These are phyloP conservation scores for Nemania abortiva DNA, from an alignment of 2,329 filamentous ascomycete species.

Conservation along the genomic window DNA sequence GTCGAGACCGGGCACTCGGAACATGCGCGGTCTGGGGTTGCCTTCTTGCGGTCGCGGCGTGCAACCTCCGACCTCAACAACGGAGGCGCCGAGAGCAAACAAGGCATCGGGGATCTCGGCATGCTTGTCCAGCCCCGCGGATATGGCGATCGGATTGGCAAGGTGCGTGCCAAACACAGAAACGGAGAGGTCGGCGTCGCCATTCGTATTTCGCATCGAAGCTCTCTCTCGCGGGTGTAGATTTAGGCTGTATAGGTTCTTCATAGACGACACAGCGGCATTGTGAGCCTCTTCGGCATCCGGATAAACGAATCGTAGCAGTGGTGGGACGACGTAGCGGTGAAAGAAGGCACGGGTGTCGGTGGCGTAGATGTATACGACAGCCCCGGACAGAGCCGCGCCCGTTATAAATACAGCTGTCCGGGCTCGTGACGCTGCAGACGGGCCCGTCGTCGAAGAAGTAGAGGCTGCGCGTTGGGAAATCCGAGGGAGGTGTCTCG, in stretches of 20 bases:
- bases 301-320: slow-evolving; percentile 74
- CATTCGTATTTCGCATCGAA: slow-evolving; percentile 51
- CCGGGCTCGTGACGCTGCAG: slow-evolving; percentile 18
- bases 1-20: slow-evolving; percentile 84
- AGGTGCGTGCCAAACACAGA: slow-evolving; percentile 81
- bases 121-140: slow-evolving; percentile 95
- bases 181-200: slow-evolving; percentile 55
- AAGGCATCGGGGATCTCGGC: slow-evolving; percentile 88
- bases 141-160: slow-evolving; percentile 90
- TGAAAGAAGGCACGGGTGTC: slow-evolving; percentile 80
- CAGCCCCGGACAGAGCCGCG: slow-evolving; percentile 57
- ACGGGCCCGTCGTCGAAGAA: slow-evolving; percentile 23
- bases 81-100: slow-evolving; percentile 83
- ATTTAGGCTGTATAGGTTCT: slow-evolving; percentile 77
- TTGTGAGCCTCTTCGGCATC: slow-evolving; percentile 96
- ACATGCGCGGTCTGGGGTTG: slow-evolving; percentile 89
- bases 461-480: slow-evolving; percentile 42
- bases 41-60: slow-evolving; percentile 89
- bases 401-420: slow-evolving; percentile 57
- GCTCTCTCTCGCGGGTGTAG: slow-evolving; percentile 85
- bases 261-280: slow-evolving; percentile 76
- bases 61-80: slow-evolving; percentile 93
- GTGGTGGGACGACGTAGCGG: slow-evolving; percentile 73
- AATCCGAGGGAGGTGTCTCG: slow-evolving; percentile 38
- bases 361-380: slow-evolving; percentile 76